Base-by-base conservation (phyloP, 768 basidiomycete species). In the Naganishia friedmannii region DNA sequence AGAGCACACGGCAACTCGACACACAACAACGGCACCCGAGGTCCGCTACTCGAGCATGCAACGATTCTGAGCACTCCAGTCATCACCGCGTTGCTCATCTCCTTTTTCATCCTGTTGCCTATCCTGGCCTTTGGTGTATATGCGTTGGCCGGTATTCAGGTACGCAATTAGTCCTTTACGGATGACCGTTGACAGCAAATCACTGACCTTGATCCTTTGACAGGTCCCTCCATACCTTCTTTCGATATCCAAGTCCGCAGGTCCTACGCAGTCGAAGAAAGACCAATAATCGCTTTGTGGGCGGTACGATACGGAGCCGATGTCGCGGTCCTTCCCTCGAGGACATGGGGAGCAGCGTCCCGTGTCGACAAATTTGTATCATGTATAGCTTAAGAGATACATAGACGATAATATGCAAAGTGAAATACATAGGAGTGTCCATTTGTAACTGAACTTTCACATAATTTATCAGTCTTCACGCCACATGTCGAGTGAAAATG, bases 31-130 rank as follows among this genome's bases (percentile, higher is more conserved):
- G 17, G 70, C 58, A 69, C 68, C 29, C 34, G 34, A 56, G 78
- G 70, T n/a, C 77, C 77, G 0, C 65, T 80, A n/a, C 66, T 78
- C 4, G 71, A 78, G 12, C 68, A 75, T 28, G 75, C 75, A 17
- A 75, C 76, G 54, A 32, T 80, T 9, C 65, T 80, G 39, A 77
- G 78, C 29, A 77, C 77, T 7, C 79, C 79, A 39, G 71, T 80
- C 51, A 78, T 80, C 69, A 76, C 75, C 6, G 76, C 72, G 8
- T 39, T 80, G 34, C 67, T 80, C 53, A 73, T 80, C 54, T 72
- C 73, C 3, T 76, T 80, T 48, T 65, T 70, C 29, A 68, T 80
- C 39, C 76, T 80, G 67, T 51, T 80, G 17, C 79, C 79, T 3
- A 75, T 80, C 23, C 58, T 76, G 26, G 54, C 53, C 32, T 72